Base-by-base conservation (phyloP, 2,329 filamentous ascomycete species). In the Colletotrichum nymphaeae region DNA sequence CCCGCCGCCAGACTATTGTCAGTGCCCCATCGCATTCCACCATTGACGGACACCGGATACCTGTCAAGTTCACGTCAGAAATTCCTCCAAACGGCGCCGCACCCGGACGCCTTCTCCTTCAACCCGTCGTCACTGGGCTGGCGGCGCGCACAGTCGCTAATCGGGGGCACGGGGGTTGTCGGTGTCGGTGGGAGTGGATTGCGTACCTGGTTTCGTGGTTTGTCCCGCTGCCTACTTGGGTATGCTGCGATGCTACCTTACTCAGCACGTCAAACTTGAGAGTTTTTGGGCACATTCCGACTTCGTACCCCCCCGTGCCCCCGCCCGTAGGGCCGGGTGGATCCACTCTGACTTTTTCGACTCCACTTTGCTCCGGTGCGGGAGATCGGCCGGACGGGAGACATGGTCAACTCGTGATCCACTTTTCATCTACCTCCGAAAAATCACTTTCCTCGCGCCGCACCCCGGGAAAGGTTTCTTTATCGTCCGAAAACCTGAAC, bases 51-150 rank as follows among this genome's bases (percentile, higher is more conserved):
- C 32, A 32, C 32, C 32, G 32, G 32, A 30, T 52, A 59, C 52
- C 66, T 70, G 59, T 70, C 70, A 70, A 73, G 24, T n/a, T 49
- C 37, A 32, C 70, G 66, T 60, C 70, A 73, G n/a, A 42, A 19
- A 3, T 42, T n/a, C 53, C 24, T 30, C 59, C 59, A 65, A 42
- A 42, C 58, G 65, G 58, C 69, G 69, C 58, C 69, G 56, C 37
- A 28, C 59, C 59, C 37, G 24, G 5, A 24, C 35, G 58, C 35
- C 35, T 24, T 26, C 22, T 37, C 55, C 24, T 24, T 5, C 55
- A 24, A 24, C 24, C 37, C 37, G 37, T 42, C 37, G 3, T 42
- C 14, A 5, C 14, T 42, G 37, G 37, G 37, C 37, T 42, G 37
- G 37, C 37, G 22, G 28, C 26, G 46, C 59, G 66, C 66, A 22